Conservation (phyloP, 1,139 yeast genomes). For the Yamadazyma blattariae region DNA sequence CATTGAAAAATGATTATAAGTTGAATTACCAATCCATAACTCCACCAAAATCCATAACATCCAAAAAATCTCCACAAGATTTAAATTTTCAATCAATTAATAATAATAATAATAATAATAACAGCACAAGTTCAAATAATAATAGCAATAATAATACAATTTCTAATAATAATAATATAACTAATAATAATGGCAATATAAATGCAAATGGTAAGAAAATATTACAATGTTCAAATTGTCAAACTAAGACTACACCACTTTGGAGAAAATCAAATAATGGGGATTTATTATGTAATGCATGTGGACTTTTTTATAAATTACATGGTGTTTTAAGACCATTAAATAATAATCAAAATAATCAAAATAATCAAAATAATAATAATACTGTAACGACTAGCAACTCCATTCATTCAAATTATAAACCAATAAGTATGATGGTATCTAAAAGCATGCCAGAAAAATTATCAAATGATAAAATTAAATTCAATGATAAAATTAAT, state of each 20-base stretch:
- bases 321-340: slow-evolving; percentile 47
- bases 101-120: not conserved
- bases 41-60: slow-evolving; percentile 17
- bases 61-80: slow-evolving; percentile 13
- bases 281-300: slow-evolving; percentile 45
- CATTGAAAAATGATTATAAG: slow-evolving; percentile 28
- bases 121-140: not conserved
- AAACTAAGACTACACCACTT: slow-evolving; percentile 44
- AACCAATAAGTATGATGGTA: too few relatives aligned
- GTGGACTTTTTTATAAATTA: slow-evolving; percentile 45
- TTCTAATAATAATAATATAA: not conserved
- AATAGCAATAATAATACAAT: not conserved
- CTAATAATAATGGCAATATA: not conserved
- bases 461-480: too few relatives aligned
- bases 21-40: slow-evolving; percentile 14
- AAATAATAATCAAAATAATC: slow-evolving; percentile 12
- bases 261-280: slow-evolving; percentile 48
- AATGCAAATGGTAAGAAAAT: slow-evolving; percentile 17
- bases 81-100: not conserved
- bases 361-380: too few relatives aligned
- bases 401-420: too few relatives aligned
- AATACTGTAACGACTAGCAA: too few relatives aligned
- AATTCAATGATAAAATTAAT: too few relatives aligned
- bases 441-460: too few relatives aligned
- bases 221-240: slow-evolving; percentile 44